Evolutionary conservation across 306 rosid species (phyloP).

Genomic region (Glycine soja): DNA sequence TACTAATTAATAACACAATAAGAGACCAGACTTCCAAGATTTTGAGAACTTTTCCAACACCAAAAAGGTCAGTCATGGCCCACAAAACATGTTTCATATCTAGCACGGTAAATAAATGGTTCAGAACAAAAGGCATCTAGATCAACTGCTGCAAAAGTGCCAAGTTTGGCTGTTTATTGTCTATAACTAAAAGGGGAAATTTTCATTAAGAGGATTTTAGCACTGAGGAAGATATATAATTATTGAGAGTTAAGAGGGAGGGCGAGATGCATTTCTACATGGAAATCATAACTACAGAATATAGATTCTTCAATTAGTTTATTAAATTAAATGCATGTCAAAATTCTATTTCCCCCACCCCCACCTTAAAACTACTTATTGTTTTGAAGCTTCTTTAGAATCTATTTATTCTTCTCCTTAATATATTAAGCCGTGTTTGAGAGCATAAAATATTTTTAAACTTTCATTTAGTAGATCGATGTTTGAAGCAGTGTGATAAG

Average conservation of each 20-base stretch:
- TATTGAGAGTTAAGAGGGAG: neutral
- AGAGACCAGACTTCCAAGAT: neutral
- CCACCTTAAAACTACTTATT: neutral
- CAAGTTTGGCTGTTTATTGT: slow-evolving; percentile 41
- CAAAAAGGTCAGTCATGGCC: neutral
- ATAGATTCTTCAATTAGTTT: neutral
- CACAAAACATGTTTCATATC: slow-evolving; percentile 35
- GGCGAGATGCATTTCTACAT: slow-evolving; percentile 6
- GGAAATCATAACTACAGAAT: neutral
- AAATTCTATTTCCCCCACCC: neutral
- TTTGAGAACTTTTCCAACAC: slow-evolving; percentile 26
- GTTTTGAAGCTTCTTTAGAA: slow-evolving; percentile 25
- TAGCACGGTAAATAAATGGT: slow-evolving; percentile 26
- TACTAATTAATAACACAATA: neutral
- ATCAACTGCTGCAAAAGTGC: slow-evolving; percentile 35
- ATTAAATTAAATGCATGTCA: slow-evolving; percentile 1
- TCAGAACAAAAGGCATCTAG: slow-evolving; percentile 4
- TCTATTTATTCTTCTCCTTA: neutral
- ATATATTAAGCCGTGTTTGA: neutral
- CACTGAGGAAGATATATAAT: slow-evolving; percentile 28
- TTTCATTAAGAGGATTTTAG: slow-evolving; percentile 16
- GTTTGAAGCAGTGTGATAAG: slow-evolving; percentile 14
- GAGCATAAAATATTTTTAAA: neutral
- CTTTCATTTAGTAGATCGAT: neutral
- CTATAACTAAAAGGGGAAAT: slow-evolving; percentile 19